Evolutionary conservation across 106 monocot species (phyloP).

Genomic region (Acorus gramineus): DNA sequence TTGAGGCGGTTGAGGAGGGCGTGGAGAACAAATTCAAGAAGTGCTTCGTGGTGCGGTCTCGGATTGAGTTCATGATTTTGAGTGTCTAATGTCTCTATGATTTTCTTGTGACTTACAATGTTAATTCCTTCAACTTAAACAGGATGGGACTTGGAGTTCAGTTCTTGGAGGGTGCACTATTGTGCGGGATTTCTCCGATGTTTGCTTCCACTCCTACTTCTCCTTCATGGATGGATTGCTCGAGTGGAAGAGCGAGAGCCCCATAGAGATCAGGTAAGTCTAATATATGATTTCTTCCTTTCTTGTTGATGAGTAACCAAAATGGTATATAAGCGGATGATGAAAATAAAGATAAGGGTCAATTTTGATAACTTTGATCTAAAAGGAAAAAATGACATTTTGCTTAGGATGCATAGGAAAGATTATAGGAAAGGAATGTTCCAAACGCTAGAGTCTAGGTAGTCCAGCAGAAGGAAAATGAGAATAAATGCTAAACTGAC

Average conservation of each 20-base stretch:
- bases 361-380: too few relatives aligned
- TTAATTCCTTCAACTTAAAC: background rate
- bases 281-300: background rate
- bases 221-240: constrained; percentile 33
- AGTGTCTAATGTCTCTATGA: background rate
- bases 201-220: constrained; percentile 37
- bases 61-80: too few relatives aligned
- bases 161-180: constrained; percentile 16
- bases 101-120: background rate
- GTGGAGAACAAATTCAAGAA: constrained; percentile 1
- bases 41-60: constrained; percentile 20
- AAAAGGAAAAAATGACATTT: too few relatives aligned
- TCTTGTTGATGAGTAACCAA: background rate
- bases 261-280: constrained; percentile 15
- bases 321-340: background rate
- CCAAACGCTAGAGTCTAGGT: too few relatives aligned
- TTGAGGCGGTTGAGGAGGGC: constrained; percentile 11
- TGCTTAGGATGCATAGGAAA: too few relatives aligned
- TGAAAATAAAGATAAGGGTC: background rate
- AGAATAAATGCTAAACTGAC: too few relatives aligned
- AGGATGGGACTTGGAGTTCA: constrained; percentile 27
- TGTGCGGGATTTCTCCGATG: constrained; percentile 25
- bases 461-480: too few relatives aligned
- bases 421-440: too few relatives aligned
- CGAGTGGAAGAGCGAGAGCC: constrained; percentile 8